These are phyloP conservation scores for Teratosphaeria gauchensis DNA, from an alignment of 2,329 filamentous ascomycete species.

Conservation along the genomic window DNA sequence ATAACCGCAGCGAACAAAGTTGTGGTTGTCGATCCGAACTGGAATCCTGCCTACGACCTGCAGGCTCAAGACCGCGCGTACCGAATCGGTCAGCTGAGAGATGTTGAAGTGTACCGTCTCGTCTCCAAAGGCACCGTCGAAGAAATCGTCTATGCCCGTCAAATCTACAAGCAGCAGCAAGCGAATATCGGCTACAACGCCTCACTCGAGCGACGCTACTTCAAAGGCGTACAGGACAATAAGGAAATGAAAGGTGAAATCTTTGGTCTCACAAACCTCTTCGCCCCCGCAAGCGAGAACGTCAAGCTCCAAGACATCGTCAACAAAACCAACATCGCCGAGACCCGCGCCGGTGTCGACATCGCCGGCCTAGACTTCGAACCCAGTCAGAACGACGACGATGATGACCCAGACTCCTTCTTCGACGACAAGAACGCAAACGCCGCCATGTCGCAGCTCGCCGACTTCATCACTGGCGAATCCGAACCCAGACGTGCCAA, in stretches of 20 bases:
- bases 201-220: slow-evolving; percentile 84
- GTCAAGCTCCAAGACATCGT: slow-evolving; percentile 88
- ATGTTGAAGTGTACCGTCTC: slow-evolving; percentile 91
- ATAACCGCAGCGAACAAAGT: slow-evolving; percentile 98
- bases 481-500: slow-evolving; percentile 22
- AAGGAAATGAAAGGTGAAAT: slow-evolving; percentile 80
- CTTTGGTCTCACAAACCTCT: slow-evolving; percentile 80
- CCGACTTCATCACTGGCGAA: slow-evolving; percentile 45
- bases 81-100: slow-evolving; percentile 81
- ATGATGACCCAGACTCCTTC: slow-evolving; percentile 11
- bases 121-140: slow-evolving; percentile 89
- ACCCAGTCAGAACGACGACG: slow-evolving; percentile 39
- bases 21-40: slow-evolving; percentile 92
- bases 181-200: slow-evolving; percentile 96
- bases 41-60: slow-evolving; percentile 91
- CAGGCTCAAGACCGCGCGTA: slow-evolving; percentile 96
- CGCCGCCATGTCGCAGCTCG: slow-evolving; percentile 63
- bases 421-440: slow-evolving; percentile 45
- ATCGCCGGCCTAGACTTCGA: slow-evolving; percentile 73
- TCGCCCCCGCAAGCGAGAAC: slow-evolving; percentile 69
- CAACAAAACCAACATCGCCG: slow-evolving; percentile 95
- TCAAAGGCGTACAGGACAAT: slow-evolving; percentile 84
- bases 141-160: slow-evolving; percentile 91
- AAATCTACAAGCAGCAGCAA: slow-evolving; percentile 98
- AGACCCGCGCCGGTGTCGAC: slow-evolving; percentile 74